These are phyloP conservation scores for Priceomyces carsonii DNA, from an alignment of 805 yeast genomes.

Conservation along the genomic window DNA sequence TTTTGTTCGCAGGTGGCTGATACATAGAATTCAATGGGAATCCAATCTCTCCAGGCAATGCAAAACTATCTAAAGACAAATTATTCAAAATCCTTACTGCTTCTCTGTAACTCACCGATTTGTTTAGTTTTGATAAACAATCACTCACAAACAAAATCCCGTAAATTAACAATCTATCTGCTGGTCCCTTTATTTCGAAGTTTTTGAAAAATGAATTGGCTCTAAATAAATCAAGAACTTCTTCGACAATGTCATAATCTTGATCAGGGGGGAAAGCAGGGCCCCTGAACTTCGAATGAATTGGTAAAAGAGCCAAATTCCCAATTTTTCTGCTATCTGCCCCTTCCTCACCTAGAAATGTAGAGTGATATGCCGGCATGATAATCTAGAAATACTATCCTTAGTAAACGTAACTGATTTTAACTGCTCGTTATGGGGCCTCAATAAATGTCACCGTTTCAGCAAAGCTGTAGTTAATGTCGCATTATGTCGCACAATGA, in stretches of 20 bases:
- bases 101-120: constrained; percentile 52
- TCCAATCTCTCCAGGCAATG: constrained; percentile 93
- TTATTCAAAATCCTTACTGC: constrained; percentile 74
- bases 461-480: too few species aligned
- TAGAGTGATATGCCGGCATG: constrained; percentile 76
- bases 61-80: constrained; percentile 81
- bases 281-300: constrained; percentile 82
- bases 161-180: constrained; percentile 89
- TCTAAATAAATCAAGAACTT: constrained; percentile 84
- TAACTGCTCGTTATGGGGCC: too few species aligned
- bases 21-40: constrained; percentile 87
- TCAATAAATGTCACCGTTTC: too few species aligned
- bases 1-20: constrained; percentile 69
- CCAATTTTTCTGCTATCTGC: constrained; percentile 65
- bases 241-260: constrained; percentile 88
- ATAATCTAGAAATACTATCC: too few species aligned
- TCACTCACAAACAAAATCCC: constrained; percentile 90
- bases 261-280: constrained; percentile 80
- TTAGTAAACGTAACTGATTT: too few species aligned
- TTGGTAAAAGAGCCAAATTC: constrained; percentile 81
- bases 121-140: constrained; percentile 65
- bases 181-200: constrained; percentile 94
- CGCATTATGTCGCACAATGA: too few species aligned
- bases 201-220: constrained; percentile 96
- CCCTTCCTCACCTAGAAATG: constrained; percentile 65